phyloP scores from a whole-genome alignment of 805 yeast species.

The Ogataea populi-albae region DNA sequence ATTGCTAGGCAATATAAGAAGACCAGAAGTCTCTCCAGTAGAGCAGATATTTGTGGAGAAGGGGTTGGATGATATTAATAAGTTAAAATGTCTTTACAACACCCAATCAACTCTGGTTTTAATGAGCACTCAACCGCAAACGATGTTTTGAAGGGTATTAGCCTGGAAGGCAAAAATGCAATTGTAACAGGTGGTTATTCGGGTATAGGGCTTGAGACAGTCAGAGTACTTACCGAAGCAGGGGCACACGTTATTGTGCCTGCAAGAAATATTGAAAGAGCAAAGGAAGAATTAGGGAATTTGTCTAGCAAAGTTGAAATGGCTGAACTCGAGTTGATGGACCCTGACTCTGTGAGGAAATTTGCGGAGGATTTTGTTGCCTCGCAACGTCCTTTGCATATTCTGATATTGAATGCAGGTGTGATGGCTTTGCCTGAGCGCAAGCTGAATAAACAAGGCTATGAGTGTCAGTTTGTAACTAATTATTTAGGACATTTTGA shows the following conservation, averaged over 20 bases:
- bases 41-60: too few relatives aligned
- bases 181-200: slow-evolving; percentile 9
- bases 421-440: slow-evolving; percentile 6
- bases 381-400: slow-evolving; percentile 8
- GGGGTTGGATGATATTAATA: too few relatives aligned
- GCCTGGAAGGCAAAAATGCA: slow-evolving; percentile 5
- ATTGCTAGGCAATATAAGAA: too few relatives aligned
- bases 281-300: slow-evolving; percentile 1
- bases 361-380: slow-evolving; percentile 4
- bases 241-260: slow-evolving; percentile 9
- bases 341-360: slow-evolving; percentile 2
- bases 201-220: slow-evolving; percentile 8
- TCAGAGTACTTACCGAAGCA: slow-evolving; percentile 2
- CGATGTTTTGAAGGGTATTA: slow-evolving; percentile 6
- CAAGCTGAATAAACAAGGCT: slow-evolving; percentile 4
- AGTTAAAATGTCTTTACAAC: slow-evolving; percentile 4
- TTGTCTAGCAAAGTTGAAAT: slow-evolving; percentile 6
- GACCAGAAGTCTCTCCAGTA: too few relatives aligned
- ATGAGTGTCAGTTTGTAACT: slow-evolving; percentile 5
- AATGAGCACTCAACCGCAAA: slow-evolving; percentile 1
- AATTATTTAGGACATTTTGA: slow-evolving; percentile 6
- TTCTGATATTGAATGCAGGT: slow-evolving; percentile 7
- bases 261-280: slow-evolving; percentile 2
- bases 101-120: slow-evolving; percentile 6
- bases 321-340: slow-evolving; percentile 3